These are phyloP conservation scores for Termitomyces sp. DNA, from an alignment of 768 basidiomycete genomes.

Conservation along the genomic window DNA sequence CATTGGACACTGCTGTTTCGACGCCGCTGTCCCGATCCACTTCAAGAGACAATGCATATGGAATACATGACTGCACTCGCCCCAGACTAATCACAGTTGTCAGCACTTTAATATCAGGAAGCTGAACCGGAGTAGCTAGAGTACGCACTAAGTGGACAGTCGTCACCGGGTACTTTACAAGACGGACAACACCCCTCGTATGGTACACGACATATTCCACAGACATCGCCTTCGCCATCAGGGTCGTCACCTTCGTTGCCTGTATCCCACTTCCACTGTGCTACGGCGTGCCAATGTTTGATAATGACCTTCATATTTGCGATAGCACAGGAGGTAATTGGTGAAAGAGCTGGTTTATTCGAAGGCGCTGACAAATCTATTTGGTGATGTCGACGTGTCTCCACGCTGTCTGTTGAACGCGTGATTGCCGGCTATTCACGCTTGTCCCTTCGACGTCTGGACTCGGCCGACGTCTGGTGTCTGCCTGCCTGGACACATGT, in stretches of 20 bases:
- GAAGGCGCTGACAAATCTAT: conserved; percentile 12
- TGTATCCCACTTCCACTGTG: conserved; percentile 84
- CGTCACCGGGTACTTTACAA: conserved; percentile 96
- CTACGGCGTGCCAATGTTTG: conserved; percentile 85
- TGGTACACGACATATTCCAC: conserved; percentile 87
- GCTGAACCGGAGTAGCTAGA: conserved; percentile 9
- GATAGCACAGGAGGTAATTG: not conserved
- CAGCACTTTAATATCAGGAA: not conserved
- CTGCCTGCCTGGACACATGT: not conserved
- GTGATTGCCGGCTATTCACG: conserved; percentile 3
- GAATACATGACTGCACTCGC: conserved; percentile 94
- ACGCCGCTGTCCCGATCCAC: conserved; percentile 87
- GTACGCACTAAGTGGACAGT: conserved; percentile 80
- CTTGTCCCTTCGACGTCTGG: not conserved
- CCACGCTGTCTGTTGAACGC: not conserved
- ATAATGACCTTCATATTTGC: conserved; percentile 69
- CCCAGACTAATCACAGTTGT: conserved; percentile 69
- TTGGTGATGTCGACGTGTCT: conserved; percentile 13
- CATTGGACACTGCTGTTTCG: conserved; percentile 98
- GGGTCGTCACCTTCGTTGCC: conserved; percentile 32
- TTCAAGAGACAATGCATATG: conserved; percentile 98
- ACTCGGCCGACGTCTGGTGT: not conserved
- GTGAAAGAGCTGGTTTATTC: too few species aligned
- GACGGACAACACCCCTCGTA: conserved; percentile 95
- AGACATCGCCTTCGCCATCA: conserved; percentile 52